phyloP scores from a whole-genome alignment of 2,329 filamentous ascomycete species.

The Zymoseptoria passerinii region DNA sequence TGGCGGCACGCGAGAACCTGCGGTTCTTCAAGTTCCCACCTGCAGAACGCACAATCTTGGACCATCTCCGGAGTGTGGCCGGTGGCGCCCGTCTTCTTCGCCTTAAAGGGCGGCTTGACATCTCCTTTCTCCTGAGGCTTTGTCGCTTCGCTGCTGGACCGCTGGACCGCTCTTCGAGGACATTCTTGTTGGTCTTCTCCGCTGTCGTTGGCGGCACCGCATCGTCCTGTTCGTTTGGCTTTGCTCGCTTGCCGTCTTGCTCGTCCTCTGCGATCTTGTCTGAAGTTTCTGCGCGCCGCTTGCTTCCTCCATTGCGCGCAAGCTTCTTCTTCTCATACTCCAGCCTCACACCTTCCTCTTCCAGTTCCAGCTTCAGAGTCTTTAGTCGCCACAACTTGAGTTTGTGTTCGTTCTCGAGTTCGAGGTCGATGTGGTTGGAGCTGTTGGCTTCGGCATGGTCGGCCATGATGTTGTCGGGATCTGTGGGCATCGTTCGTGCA shows the following conservation, averaged over 20 bases:
- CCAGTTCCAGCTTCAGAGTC: background rate
- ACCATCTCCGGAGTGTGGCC: no score
- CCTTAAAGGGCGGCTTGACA: background rate
- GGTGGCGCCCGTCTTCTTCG: background rate
- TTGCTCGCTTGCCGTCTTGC: no score
- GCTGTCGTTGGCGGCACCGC: background rate
- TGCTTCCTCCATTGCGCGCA: background rate
- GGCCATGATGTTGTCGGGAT: background rate
- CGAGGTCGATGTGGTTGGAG: background rate
- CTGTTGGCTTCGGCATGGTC: no score
- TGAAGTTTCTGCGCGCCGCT: background rate
- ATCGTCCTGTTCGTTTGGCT: background rate
- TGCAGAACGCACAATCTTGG: no score
- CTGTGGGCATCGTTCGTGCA: no score
- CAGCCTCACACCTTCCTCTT: background rate
- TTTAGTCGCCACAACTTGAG: background rate
- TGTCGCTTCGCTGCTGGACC: background rate
- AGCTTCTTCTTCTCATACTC: background rate
- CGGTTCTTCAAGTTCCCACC: background rate
- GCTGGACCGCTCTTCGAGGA: no score
- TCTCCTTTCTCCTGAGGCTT: background rate
- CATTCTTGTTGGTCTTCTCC: background rate
- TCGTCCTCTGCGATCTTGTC: no score
- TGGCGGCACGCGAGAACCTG: background rate
- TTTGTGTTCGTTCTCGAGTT: background rate